Percentiles rank a stretch among this genome's conserved stretches.
phyloP scores from a whole-genome alignment of 2,329 filamentous ascomycete genomes.

The Diplodia sapinea region DNA sequence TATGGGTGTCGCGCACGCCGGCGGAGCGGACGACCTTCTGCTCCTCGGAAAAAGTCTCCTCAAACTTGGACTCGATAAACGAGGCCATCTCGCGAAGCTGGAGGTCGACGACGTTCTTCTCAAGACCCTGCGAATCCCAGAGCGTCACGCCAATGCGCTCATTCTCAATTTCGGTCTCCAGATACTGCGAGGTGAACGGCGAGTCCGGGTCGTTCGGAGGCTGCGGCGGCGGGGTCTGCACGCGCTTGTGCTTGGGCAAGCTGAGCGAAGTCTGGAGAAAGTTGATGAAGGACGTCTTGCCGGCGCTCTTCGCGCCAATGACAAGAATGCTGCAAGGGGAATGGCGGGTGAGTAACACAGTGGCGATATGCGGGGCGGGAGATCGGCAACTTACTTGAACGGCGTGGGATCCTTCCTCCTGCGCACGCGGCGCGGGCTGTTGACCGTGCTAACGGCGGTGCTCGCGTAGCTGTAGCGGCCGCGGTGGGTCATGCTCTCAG shows the following conservation, averaged over 20 bases:
- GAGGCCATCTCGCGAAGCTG: constrained; percentile 89
- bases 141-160: constrained; percentile 91
- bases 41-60: constrained; percentile 96
- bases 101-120: constrained; percentile 93
- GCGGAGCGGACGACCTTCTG: constrained; percentile 96
- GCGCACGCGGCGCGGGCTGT: constrained; percentile 88
- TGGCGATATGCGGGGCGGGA: neutral
- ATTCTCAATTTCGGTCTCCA: constrained; percentile 92
- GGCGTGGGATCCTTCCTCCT: constrained; percentile 96
- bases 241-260: constrained; percentile 78
- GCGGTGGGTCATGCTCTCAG: constrained; percentile 95
- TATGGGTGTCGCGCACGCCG: constrained; percentile 92
- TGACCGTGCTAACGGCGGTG: constrained; percentile 87
- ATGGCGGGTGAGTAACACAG: constrained; percentile 32
- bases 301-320: constrained; percentile 82
- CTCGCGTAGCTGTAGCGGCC: constrained; percentile 96
- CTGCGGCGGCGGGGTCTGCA: constrained; percentile 49
- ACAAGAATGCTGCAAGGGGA: constrained; percentile 74
- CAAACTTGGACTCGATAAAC: constrained; percentile 97
- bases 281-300: constrained; percentile 96
- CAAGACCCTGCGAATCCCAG: constrained; percentile 95
- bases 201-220: constrained; percentile 55
- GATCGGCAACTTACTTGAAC: constrained; percentile 79
- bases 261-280: constrained; percentile 89
- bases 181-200: constrained; percentile 81